phyloP scores from a whole-genome alignment of 441 rosid genomes.

The Syzygium malaccense region DNA sequence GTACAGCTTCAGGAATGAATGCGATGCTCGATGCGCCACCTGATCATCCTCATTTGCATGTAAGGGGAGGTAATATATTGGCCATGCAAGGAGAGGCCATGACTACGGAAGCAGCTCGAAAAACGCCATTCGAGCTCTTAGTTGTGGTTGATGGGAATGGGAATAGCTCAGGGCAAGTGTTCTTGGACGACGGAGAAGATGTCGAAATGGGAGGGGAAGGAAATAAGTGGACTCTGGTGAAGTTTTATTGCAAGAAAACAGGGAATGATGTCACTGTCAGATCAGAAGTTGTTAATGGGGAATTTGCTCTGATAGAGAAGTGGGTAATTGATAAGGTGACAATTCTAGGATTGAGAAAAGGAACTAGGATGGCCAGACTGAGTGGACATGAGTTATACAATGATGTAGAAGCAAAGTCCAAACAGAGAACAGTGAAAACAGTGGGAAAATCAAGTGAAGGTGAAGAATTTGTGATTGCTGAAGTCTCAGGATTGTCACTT shows the following conservation, averaged over 20 bases:
- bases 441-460: neutral
- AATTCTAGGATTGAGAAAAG: slow-evolving; percentile 39
- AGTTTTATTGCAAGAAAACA: slow-evolving; percentile 18
- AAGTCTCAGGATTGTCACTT: neutral
- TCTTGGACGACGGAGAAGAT: too few relatives aligned
- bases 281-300: slow-evolving; percentile 44
- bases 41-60: too few relatives aligned
- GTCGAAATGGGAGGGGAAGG: too few relatives aligned
- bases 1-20: too few relatives aligned
- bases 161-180: too few relatives aligned
- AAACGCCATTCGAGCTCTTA: too few relatives aligned
- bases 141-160: too few relatives aligned
- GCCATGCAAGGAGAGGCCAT: too few relatives aligned
- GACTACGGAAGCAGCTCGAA: too few relatives aligned
- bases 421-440: neutral
- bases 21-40: too few relatives aligned
- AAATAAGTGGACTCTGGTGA: slow-evolving; percentile 8
- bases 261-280: slow-evolving; percentile 19
- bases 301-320: slow-evolving; percentile 36
- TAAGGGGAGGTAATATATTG: too few relatives aligned
- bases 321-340: slow-evolving; percentile 50
- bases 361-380: neutral
- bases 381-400: neutral
- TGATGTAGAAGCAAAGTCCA: neutral
- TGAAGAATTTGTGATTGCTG: neutral